A percentile compares a stretch with the other conserved stretches of the same genome.
These are phyloP conservation scores for Seiridium unicorne DNA, from an alignment of 2,329 filamentous ascomycete species.

Conservation along the genomic window DNA sequence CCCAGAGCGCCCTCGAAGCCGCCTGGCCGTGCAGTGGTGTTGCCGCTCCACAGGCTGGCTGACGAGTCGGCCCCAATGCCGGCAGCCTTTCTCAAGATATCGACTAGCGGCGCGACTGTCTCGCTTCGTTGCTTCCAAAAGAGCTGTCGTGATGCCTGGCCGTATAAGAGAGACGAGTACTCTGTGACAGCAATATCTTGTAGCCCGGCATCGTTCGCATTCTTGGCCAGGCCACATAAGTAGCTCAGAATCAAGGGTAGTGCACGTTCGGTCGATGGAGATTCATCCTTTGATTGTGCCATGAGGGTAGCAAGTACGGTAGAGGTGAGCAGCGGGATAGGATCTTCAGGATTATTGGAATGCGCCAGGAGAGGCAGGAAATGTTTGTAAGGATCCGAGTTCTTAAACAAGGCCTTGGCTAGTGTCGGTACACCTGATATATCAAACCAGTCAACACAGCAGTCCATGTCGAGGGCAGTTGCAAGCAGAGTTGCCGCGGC, in stretches of 20 bases:
- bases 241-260: conserved; percentile 84
- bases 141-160: conserved; percentile 68
- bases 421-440: conserved; percentile 73
- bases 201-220: conserved; percentile 74
- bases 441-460: conserved; percentile 8
- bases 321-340: conserved; percentile 85
- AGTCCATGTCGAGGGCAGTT: neutral
- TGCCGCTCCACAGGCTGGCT: conserved; percentile 61
- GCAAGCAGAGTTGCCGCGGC: neutral
- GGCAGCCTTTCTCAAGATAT: conserved; percentile 78
- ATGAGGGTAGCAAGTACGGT: conserved; percentile 82
- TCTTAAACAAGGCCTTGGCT: conserved; percentile 71
- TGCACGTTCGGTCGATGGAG: conserved; percentile 64
- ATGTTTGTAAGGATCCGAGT: conserved; percentile 76
- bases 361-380: conserved; percentile 82
- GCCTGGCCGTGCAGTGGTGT: conserved; percentile 50
- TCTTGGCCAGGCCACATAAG: conserved; percentile 79
- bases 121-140: conserved; percentile 92
- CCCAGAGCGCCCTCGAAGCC: conserved; percentile 64
- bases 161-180: conserved; percentile 82
- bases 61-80: conserved; percentile 63
- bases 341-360: conserved; percentile 71
- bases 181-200: conserved; percentile 95
- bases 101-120: conserved; percentile 77
- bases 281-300: conserved; percentile 62